phyloP scores from a whole-genome alignment of 1,284 basidiomycete genomes.

The Clitocybe nebularis region DNA sequence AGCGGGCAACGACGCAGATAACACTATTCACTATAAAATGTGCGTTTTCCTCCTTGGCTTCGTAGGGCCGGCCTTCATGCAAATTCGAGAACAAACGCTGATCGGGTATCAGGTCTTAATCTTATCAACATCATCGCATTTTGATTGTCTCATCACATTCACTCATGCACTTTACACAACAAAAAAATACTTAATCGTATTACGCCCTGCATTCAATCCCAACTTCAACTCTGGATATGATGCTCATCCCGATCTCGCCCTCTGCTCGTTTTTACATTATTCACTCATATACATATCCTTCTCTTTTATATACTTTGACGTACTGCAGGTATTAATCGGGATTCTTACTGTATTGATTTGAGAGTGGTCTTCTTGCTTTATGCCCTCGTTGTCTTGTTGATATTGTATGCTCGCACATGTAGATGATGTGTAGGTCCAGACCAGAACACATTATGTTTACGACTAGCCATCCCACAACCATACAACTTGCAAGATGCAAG shows the following conservation, averaged over 20 bases:
- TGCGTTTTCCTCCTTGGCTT: constrained; percentile 42
- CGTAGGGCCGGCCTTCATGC: too few species aligned
- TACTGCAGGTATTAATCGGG: not conserved
- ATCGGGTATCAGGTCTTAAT: constrained; percentile 69
- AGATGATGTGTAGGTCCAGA: too few species aligned
- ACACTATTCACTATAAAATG: constrained; percentile 71
- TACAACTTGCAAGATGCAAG: too few species aligned
- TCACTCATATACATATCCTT: too few species aligned
- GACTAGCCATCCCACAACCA: too few species aligned
- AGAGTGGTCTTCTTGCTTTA: too few species aligned
- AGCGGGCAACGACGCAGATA: constrained; percentile 30
- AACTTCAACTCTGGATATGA: constrained; percentile 2
- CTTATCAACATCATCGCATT: constrained; percentile 14
- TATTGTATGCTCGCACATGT: too few species aligned
- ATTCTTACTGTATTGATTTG: too few species aligned
- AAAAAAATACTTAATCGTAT: constrained; percentile 1
- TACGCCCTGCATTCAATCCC: not conserved
- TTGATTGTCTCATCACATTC: constrained; percentile 4
- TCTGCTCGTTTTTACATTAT: not conserved
- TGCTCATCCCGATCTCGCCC: not conserved
- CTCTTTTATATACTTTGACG: not conserved
- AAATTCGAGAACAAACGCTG: constrained; percentile 43
- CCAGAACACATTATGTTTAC: too few species aligned
- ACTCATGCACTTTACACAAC: not conserved
- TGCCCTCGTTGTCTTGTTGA: too few species aligned